Base-by-base conservation (phyloP, 2,329 filamentous ascomycete species). In the Coccinonectria pachysandricola region DNA sequence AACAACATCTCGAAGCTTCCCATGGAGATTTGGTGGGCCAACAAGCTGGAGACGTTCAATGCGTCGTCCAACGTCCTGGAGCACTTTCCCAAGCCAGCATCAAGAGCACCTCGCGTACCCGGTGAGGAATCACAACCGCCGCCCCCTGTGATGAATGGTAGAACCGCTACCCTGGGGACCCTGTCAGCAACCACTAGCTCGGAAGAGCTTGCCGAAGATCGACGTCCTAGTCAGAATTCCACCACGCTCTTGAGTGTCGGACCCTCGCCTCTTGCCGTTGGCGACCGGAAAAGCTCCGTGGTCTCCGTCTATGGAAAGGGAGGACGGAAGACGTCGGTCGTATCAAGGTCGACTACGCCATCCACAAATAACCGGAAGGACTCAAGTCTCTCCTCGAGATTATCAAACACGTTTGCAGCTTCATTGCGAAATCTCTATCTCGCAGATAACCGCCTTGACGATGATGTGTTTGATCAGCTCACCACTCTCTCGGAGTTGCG, bases 21-120 rank as follows among this genome's bases (percentile, higher is more conserved):
- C 2, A 75, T 83, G 48, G 91, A 98, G 49, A 69, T 98, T n/a
- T 98, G 91, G 91, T 88, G 84, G 65, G 88, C 88, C 26, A 79
- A 79, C 43, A 86, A 80, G 49, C 59, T 98, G 28, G 87, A 96
- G 54, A 88, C 80, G 0, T 69, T 98, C 32, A 98, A 98, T 44
- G 78, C 93, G 8, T 96, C 88, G 1, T 95, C 91, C 8, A 98
- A 98, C 43, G 79, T 96, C 6, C 65, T 98, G 12, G 80, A 87
- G 26, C 75, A 73, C 20, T 96, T 98, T 49, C 91, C 91, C 1
- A 95, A 93, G 49, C 84, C 84, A 12, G 70, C 77, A 2, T 79
- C 79, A 7, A 75, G 83, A 24, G 62, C 75, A 23, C 71, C 76
- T 11, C 74, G 79, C 26, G 54, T 68, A 7, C 70, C 71, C 3